A percentile compares a stretch with the other conserved stretches of the same genome.
Evolutionary conservation across 257 asterid genomes (phyloP).

Genomic region (Solanum rostratum): DNA sequence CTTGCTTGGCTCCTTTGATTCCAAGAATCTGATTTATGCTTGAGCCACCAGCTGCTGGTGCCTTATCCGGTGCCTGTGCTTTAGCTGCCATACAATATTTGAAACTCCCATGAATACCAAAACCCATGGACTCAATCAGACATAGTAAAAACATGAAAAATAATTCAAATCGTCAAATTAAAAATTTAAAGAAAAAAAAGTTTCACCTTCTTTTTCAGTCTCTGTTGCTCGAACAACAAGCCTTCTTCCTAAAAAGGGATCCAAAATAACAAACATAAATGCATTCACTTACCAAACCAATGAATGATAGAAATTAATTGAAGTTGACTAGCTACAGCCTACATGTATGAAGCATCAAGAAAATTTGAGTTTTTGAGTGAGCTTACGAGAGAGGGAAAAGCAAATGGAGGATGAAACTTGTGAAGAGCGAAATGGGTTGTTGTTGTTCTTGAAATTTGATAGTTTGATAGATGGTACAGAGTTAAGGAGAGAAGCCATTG

Average conservation of each 20-base stretch:
- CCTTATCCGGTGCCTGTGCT: slow-evolving; percentile 31
- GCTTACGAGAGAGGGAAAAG: slow-evolving; percentile 37
- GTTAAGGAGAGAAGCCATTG: slow-evolving; percentile 61
- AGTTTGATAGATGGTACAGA: slow-evolving; percentile 24
- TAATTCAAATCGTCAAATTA: background rate
- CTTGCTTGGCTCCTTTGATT: slow-evolving; percentile 44
- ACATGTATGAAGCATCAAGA: background rate
- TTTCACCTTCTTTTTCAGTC: slow-evolving; percentile 57
- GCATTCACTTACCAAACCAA: background rate
- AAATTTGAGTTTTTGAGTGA: background rate
- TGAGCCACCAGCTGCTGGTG: slow-evolving; percentile 29
- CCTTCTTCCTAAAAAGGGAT: slow-evolving; percentile 32
- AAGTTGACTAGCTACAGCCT: background rate
- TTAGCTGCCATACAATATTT: slow-evolving; percentile 15
- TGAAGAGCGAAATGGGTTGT: slow-evolving; percentile 23
- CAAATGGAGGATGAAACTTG: slow-evolving; percentile 29
- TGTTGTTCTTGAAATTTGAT: slow-evolving; percentile 13
- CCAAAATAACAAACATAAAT: background rate
- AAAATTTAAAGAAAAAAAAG: background rate
- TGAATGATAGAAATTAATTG: background rate
- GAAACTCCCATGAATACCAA: slow-evolving; percentile 2
- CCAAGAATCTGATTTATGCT: slow-evolving; percentile 46
- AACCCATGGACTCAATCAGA: background rate
- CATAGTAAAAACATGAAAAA: background rate
- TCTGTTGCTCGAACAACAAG: slow-evolving; percentile 73